These are phyloP conservation scores for Capillidium heterosporum DNA, from an alignment of 371 early-diverging fungal species.

Conservation along the genomic window DNA sequence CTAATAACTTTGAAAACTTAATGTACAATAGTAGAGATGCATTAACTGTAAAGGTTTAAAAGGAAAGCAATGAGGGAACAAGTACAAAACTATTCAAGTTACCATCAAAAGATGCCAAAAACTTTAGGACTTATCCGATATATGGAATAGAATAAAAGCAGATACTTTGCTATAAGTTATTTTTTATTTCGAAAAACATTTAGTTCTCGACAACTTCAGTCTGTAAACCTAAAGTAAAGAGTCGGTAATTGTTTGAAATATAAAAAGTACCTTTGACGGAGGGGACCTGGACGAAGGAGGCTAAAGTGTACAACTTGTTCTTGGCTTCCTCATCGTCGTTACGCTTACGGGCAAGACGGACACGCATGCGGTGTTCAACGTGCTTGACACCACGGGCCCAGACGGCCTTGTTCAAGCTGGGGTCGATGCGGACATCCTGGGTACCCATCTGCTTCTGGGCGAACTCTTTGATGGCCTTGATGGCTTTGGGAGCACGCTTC, in stretches of 20 bases:
- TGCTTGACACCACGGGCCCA: conserved; percentile 84
- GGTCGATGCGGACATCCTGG: conserved; percentile 61
- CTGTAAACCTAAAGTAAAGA: conserved; percentile 15
- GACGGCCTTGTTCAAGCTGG: conserved; percentile 57
- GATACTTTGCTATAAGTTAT: too few species aligned
- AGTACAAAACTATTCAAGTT: too few species aligned
- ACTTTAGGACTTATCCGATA: too few species aligned
- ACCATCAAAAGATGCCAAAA: too few species aligned
- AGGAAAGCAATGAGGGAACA: too few species aligned
- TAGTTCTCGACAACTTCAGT: conserved; percentile 19
- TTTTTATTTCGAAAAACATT: background rate
- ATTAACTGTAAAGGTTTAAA: too few species aligned
- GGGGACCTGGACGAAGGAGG: conserved; percentile 64
- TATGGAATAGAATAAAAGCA: too few species aligned
- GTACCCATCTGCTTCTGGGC: conserved; percentile 82
- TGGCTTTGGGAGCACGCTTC: conserved; percentile 87
- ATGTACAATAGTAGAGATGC: too few species aligned
- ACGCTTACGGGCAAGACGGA: conserved; percentile 78
- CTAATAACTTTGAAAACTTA: too few species aligned
- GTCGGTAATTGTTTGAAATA: background rate
- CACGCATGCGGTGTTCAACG: conserved; percentile 81
- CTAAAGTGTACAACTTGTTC: conserved; percentile 87
- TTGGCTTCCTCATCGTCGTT: conserved; percentile 86
- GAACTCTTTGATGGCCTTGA: conserved; percentile 78
- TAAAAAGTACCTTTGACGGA: conserved; percentile 54